A percentile compares a stretch with the other conserved stretches of the same genome.
These are phyloP conservation scores for Gomphus bonarii DNA, from an alignment of 1,284 basidiomycete genomes.

Conservation along the genomic window DNA sequence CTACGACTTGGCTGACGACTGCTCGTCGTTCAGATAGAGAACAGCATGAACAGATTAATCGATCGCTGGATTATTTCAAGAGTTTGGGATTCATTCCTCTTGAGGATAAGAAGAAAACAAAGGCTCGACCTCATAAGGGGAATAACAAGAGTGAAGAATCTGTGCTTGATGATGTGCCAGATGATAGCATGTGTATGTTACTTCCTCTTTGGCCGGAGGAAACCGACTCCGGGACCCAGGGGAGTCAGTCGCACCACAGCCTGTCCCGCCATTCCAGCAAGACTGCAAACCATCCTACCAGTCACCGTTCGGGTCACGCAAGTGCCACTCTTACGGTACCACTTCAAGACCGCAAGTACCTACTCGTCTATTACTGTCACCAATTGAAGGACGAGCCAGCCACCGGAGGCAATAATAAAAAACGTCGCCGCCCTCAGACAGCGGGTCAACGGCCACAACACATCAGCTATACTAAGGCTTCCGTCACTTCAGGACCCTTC, in stretches of 20 bases:
- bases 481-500: slow-evolving; percentile 40
- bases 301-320: slow-evolving; percentile 20
- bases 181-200: slow-evolving; percentile 67
- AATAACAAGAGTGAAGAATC: slow-evolving; percentile 18
- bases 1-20: slow-evolving; percentile 2
- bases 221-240: slow-evolving; percentile 35
- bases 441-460: slow-evolving; percentile 17
- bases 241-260: slow-evolving; percentile 12
- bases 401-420: slow-evolving; percentile 20
- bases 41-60: slow-evolving; percentile 60
- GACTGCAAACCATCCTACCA: not conserved
- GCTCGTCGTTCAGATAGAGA: slow-evolving; percentile 6
- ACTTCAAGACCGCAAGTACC: slow-evolving; percentile 48
- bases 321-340: slow-evolving; percentile 29
- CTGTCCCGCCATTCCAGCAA: not conserved
- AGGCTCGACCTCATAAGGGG: slow-evolving; percentile 14
- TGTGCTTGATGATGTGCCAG: slow-evolving; percentile 52
- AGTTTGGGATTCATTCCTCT: slow-evolving; percentile 21
- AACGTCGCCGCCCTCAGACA: slow-evolving; percentile 27
- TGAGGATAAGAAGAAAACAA: slow-evolving; percentile 21
- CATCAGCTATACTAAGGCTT: slow-evolving; percentile 30
- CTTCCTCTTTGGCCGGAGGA: slow-evolving; percentile 75
- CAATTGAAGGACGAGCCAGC: slow-evolving; percentile 14
- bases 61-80: slow-evolving; percentile 59
- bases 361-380: slow-evolving; percentile 59